phyloP scores from a whole-genome alignment of 108 stramenopile species.

The Stephanodiscus triporus region DNA sequence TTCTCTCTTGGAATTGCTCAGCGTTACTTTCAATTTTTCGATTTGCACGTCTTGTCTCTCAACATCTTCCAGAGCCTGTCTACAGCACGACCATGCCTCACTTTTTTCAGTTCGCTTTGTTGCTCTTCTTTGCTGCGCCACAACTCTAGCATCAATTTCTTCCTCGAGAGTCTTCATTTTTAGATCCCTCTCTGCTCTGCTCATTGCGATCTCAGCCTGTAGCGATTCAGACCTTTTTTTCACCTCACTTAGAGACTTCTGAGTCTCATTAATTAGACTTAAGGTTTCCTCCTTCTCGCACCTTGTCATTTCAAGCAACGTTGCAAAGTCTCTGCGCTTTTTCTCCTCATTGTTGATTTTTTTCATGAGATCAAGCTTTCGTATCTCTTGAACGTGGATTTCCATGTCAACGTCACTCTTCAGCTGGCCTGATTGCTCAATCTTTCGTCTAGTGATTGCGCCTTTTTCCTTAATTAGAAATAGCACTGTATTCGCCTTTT shows the following conservation, averaged over 20 bases:
- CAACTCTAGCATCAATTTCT: constrained; percentile 6
- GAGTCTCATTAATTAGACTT: not conserved
- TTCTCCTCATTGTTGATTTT: constrained; percentile 8
- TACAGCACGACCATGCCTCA: constrained; percentile 6
- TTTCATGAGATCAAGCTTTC: constrained; percentile 19
- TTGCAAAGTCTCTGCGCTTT: constrained; percentile 1
- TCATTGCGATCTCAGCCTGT: not conserved
- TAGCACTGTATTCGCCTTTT: not conserved
- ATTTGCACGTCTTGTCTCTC: constrained; percentile 7
- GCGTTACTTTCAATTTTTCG: constrained; percentile 21
- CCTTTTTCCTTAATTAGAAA: not conserved
- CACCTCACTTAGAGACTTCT: constrained; percentile 1
- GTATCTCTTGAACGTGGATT: constrained; percentile 19
- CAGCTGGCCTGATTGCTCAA: constrained; percentile 11
- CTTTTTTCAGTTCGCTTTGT: constrained; percentile 13
- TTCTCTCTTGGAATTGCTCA: not conserved
- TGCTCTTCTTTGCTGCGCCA: constrained; percentile 8
- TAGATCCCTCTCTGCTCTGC: constrained; percentile 1
- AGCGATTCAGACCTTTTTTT: not conserved
- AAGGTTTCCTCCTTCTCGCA: constrained; percentile 17
- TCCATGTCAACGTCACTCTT: constrained; percentile 9
- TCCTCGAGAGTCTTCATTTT: constrained; percentile 8
- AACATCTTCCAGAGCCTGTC: constrained; percentile 3
- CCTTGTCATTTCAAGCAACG: constrained; percentile 5
- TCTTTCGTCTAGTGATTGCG: constrained; percentile 7